Conservation (phyloP, 345 rosid species). For the Rhodomyrtus tomentosa region DNA sequence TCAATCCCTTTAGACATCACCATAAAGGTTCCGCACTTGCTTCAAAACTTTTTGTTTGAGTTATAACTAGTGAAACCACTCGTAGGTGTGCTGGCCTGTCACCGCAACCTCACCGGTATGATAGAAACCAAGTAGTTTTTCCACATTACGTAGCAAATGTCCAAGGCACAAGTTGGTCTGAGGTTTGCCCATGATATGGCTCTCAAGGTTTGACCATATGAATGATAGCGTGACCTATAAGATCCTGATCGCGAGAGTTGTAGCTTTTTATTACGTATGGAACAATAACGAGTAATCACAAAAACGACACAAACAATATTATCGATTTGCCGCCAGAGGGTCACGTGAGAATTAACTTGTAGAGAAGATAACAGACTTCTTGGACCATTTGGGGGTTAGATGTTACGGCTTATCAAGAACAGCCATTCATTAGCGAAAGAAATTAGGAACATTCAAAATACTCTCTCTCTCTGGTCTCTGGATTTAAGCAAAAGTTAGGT, state of each 20-base stretch:
- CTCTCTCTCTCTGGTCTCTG: not conserved
- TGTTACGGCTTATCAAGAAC: not conserved
- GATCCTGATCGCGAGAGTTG: fast-evolving
- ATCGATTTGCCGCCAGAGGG: not conserved
- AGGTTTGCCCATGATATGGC: not conserved
- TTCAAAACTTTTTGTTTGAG: fast-evolving
- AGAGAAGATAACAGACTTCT: not conserved
- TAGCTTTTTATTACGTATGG: not conserved
- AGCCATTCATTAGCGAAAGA: no score
- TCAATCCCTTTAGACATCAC: fast-evolving
- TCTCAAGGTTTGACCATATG: not conserved
- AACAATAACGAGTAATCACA: not conserved
- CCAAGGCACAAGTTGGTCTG: not conserved
- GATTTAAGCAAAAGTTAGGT: not conserved
- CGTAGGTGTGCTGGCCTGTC: not conserved
- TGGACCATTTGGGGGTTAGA: not conserved
- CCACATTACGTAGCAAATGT: not conserved
- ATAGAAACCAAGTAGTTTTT: not conserved
- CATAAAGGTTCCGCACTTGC: not conserved
- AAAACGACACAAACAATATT: not conserved
- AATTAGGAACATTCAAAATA: no score
- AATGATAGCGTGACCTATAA: not conserved
- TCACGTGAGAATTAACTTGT: not conserved
- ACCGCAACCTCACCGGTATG: not conserved
- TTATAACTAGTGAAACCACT: not conserved